phyloP scores from a whole-genome alignment of 345 rosid species.

The Euclidium syriacum region DNA sequence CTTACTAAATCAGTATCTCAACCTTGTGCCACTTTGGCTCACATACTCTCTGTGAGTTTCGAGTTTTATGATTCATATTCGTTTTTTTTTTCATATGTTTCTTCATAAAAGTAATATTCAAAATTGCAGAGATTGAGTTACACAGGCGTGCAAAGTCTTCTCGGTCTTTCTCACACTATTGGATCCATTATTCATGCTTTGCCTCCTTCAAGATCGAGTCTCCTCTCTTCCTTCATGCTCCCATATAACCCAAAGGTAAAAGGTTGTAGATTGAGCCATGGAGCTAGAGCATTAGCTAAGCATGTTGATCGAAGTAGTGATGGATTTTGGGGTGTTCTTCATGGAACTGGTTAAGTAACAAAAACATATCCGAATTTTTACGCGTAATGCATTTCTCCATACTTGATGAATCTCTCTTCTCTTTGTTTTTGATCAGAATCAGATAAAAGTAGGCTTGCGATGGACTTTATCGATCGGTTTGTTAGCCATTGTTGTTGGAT shows the following conservation, averaged over 20 bases:
- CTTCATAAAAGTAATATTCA: constrained; percentile 3
- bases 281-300: constrained; percentile 81
- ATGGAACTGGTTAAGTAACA: constrained; percentile 47
- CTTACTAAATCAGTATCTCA: constrained; percentile 19
- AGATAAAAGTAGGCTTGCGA: constrained; percentile 50
- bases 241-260: constrained; percentile 65
- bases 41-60: constrained; percentile 30
- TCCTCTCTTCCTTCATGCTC: constrained; percentile 56
- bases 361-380: not conserved
- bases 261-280: constrained; percentile 59
- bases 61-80: not conserved
- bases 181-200: constrained; percentile 59
- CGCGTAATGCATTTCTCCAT: not conserved
- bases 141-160: constrained; percentile 50
- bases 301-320: constrained; percentile 54
- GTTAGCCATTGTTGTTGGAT: constrained; percentile 52
- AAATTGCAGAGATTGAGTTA: constrained; percentile 47
- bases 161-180: constrained; percentile 53
- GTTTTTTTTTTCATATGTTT: not conserved
- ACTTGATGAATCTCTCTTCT: not conserved
- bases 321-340: constrained; percentile 56
- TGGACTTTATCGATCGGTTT: constrained; percentile 39
- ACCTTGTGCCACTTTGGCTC: constrained; percentile 28
- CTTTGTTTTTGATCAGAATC: constrained; percentile 36
- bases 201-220: constrained; percentile 58